Base-by-base conservation (phyloP, 2,329 filamentous ascomycete species). In the Drechslerella dactyloides region DNA sequence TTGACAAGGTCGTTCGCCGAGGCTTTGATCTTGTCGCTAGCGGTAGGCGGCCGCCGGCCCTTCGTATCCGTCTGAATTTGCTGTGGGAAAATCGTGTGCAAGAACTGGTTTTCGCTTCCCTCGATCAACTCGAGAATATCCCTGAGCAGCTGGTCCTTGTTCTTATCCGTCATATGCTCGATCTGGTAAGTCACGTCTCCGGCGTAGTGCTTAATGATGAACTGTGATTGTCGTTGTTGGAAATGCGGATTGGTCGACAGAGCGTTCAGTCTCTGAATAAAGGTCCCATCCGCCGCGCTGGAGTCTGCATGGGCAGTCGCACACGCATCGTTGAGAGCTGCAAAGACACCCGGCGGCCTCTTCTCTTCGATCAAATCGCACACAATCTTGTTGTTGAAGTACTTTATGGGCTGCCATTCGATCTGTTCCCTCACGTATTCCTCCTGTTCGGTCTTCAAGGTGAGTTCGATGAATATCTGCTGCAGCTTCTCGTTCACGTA, bases 171-270 rank as follows among this genome's bases (percentile, higher is more conserved):
- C 82, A 99, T 99, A 51, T 94, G 94, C 77, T 97, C 94, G 0
- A 93, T 97, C 80, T 99, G 94, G 79, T 99, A 99, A n/a, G 93
- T 97, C 76, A 99, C 94, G 77, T 99, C 94, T 65, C 99, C 85
- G 56, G 94, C 94, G 81, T 99, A 99, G 82, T 99, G 96, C 80
- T 93, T 97, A 74, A 99, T 93, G 5, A 94, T 97, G 82, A 99
- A 99, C 37, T 70, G 66, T 10, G 66, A 54, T 55, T 1, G 94
- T 85, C n/a, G 93, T 96, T 81, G 97, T 97, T 76, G 93, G 94
- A 77, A 99, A 97, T 69, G 94, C 86, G 8, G 94, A 93, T 82
- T 97, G 97, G 84, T 97, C 97, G 85, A 96, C 97, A 72, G 75
- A 73, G 80, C 97, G 97, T 78, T 91, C 90, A 80, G 94, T 90